Conservation (phyloP, 2,329 filamentous ascomycete genomes). For the Cryphonectria naterciae region DNA sequence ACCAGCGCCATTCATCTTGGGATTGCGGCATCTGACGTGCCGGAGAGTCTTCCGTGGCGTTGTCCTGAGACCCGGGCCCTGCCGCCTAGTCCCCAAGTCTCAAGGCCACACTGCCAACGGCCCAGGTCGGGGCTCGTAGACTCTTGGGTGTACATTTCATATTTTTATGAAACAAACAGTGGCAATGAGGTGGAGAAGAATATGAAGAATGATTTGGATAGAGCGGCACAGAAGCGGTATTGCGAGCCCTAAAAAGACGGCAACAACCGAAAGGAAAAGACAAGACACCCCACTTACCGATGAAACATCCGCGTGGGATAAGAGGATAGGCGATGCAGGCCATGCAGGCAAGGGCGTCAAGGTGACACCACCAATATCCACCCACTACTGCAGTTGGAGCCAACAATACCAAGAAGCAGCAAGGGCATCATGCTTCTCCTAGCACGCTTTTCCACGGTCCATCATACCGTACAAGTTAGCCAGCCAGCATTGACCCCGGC, state of each 20-base stretch:
- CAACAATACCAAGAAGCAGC: not conserved
- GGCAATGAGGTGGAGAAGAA: not conserved
- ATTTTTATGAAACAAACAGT: not conserved
- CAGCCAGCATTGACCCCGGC: constrained; percentile 36
- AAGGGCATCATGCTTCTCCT: not conserved
- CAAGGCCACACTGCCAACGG: not conserved
- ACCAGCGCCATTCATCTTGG: constrained; percentile 64
- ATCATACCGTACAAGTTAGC: not conserved
- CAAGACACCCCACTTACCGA: constrained; percentile 64
- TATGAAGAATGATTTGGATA: not conserved
- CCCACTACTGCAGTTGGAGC: not conserved
- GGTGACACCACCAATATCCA: not conserved
- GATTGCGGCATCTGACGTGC: constrained; percentile 72
- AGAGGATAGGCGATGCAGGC: constrained; percentile 68
- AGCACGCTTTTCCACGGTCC: not conserved
- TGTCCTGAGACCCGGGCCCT: constrained; percentile 54
- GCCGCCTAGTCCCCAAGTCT: not conserved
- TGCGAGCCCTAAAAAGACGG: not conserved
- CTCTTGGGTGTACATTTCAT: not conserved
- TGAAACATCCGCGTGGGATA: constrained; percentile 60
- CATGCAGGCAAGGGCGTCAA: constrained; percentile 54
- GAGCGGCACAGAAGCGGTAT: not conserved
- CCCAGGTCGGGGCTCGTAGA: not conserved
- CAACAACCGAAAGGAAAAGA: not conserved
- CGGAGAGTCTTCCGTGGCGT: constrained; percentile 62